phyloP scores from a whole-genome alignment of 78 protist species.

The Tieghemostelium lacteum region DNA sequence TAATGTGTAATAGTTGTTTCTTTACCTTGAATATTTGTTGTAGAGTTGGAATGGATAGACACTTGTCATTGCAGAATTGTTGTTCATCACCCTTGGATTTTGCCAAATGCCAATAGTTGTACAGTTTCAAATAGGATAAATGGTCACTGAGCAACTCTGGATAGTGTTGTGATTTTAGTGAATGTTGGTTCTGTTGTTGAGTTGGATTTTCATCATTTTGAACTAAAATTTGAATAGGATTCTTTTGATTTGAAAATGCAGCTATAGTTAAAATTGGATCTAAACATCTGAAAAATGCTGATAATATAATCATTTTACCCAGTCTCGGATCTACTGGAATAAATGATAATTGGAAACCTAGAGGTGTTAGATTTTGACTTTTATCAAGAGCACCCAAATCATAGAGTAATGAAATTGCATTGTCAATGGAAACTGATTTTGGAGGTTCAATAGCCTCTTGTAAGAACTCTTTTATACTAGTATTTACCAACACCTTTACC shows the following conservation, averaged over 20 bases:
- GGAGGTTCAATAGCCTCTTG: constrained; percentile 21
- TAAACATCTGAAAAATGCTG: constrained; percentile 26
- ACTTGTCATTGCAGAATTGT: constrained; percentile 12
- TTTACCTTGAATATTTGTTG: constrained; percentile 35
- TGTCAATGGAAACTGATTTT: not conserved
- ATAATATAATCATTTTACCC: constrained; percentile 50
- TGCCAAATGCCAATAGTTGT: constrained; percentile 8
- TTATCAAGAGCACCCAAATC: constrained; percentile 23
- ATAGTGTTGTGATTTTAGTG: not conserved
- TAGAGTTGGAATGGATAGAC: not conserved
- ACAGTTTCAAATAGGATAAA: constrained; percentile 11
- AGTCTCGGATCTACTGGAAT: constrained; percentile 49
- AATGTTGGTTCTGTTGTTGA: not conserved
- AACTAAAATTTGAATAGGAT: constrained; percentile 2
- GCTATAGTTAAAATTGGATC: constrained; percentile 37
- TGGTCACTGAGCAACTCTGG: constrained; percentile 37
- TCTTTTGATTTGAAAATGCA: constrained; percentile 22
- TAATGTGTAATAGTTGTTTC: constrained; percentile 11
- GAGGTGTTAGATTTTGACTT: constrained; percentile 20
- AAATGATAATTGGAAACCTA: constrained; percentile 16
- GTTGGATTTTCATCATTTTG: not conserved
- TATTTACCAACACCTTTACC: constrained; percentile 20
- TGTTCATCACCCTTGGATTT: not conserved
- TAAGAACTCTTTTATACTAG: not conserved
- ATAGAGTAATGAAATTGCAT: constrained; percentile 4